Evolutionary conservation across 805 yeast genomes (phyloP).

Genomic region (Ogataea trehaloabstinens): DNA sequence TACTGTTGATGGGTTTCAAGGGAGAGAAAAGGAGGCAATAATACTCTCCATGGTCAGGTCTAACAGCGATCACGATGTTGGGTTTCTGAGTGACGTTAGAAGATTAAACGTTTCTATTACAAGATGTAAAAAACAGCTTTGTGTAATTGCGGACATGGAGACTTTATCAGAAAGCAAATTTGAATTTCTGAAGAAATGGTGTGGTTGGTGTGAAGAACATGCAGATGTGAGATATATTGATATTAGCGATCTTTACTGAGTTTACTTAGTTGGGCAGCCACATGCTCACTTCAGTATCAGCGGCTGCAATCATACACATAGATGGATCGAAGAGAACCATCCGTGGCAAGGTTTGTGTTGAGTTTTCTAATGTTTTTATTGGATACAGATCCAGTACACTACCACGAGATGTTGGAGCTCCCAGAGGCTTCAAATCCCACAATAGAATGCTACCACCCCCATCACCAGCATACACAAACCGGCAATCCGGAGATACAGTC

Average conservation of each 20-base stretch:
- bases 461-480: constrained; percentile 58
- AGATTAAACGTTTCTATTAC: constrained; percentile 93
- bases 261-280: too few species aligned
- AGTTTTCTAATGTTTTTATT: constrained; percentile 12
- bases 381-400: constrained; percentile 17
- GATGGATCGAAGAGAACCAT: constrained; percentile 61
- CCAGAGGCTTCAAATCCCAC: constrained; percentile 42
- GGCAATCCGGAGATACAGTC: constrained; percentile 67
- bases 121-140: constrained; percentile 79
- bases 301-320: constrained; percentile 59
- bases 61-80: constrained; percentile 67
- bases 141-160: constrained; percentile 85
- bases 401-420: not conserved
- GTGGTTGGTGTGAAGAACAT: constrained; percentile 62
- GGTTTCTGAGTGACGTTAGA: constrained; percentile 75
- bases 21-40: constrained; percentile 88
- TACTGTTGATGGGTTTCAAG: constrained; percentile 96
- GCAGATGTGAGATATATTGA: constrained; percentile 71
- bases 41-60: constrained; percentile 80
- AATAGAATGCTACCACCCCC: constrained; percentile 50
- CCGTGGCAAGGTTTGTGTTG: constrained; percentile 38
- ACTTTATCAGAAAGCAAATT: constrained; percentile 47
- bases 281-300: constrained; percentile 50
- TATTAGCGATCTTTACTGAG: constrained; percentile 34
- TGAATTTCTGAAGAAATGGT: constrained; percentile 62